A percentile compares a stretch with the other conserved stretches of the same genome.
Conservation (phyloP, 305 asterid genomes). For the Petunia hybrid region DNA sequence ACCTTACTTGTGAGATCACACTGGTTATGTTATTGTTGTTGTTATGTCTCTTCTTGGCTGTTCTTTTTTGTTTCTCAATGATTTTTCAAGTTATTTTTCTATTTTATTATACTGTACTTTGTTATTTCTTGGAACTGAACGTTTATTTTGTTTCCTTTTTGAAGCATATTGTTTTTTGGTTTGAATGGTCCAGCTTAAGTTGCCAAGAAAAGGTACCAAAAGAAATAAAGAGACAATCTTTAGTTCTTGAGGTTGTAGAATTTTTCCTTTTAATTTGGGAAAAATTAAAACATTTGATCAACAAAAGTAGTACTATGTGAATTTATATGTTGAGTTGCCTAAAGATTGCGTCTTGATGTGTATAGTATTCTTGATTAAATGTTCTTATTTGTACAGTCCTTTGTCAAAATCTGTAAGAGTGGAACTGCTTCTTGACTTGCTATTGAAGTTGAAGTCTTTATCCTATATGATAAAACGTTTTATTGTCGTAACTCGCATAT, state of each 20-base stretch:
- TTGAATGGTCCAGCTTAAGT: conserved; percentile 20
- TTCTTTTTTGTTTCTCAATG: no score
- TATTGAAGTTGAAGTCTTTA: neutral
- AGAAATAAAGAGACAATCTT: neutral
- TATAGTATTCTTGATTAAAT: neutral
- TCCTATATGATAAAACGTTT: neutral
- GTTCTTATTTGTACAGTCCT: conserved; percentile 11
- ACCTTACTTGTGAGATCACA: no score
- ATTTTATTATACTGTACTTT: no score
- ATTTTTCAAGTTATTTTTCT: no score
- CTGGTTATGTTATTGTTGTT: no score
- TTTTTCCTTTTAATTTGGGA: neutral
- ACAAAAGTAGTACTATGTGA: conserved; percentile 5
- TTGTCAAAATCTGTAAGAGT: conserved; percentile 3
- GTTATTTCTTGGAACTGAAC: neutral
- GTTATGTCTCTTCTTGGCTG: no score
- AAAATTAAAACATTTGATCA: neutral
- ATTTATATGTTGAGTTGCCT: neutral
- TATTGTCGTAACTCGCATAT: no score
- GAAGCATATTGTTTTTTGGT: conserved; percentile 26
- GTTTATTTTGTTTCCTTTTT: neutral
- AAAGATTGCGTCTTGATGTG: neutral
- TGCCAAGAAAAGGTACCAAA: neutral
- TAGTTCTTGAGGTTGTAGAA: neutral
- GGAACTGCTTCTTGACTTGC: conserved; percentile 1